Evolutionary conservation across 192 early-diverging fungal genomes (phyloP).

Genomic region (Linnemannia exigua): DNA sequence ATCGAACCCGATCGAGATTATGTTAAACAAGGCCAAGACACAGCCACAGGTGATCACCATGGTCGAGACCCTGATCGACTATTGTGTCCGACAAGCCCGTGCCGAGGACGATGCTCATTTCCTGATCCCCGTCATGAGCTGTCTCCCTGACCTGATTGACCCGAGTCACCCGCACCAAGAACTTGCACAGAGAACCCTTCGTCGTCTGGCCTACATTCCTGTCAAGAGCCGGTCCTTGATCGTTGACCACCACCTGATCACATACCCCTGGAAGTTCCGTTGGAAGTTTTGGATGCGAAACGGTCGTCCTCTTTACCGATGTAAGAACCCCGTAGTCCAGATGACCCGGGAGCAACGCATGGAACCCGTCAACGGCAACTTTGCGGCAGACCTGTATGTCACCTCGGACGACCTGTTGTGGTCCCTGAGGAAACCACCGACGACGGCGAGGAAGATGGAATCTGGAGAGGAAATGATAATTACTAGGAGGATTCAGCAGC

Average conservation of each 20-base stretch:
- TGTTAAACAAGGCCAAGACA: neutral
- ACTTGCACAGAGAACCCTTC: neutral
- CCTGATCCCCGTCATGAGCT: neutral
- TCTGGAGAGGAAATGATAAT: neutral
- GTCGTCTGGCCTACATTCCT: conserved; percentile 23
- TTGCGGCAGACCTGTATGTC: conserved; percentile 10
- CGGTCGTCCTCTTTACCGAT: neutral
- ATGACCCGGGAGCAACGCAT: neutral
- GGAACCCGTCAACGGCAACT: neutral
- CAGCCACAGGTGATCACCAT: neutral
- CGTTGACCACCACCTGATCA: conserved; percentile 10
- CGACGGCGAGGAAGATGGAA: neutral
- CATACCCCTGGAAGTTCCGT: conserved; percentile 8
- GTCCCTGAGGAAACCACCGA: neutral
- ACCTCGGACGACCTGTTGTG: conserved; percentile 18
- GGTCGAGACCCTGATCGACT: conserved; percentile 13
- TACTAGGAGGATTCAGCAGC: neutral
- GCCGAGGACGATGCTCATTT: conserved; percentile 9
- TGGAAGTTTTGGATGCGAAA: conserved; percentile 13
- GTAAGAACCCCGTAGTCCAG: conserved; percentile 19
- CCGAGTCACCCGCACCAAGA: neutral
- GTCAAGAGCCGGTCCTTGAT: conserved; percentile 13
- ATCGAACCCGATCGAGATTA: conserved; percentile 13
- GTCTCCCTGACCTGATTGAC: neutral
- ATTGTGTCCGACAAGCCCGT: conserved; percentile 12